phyloP scores from a whole-genome alignment of 164 flowering plant genomes.

The Litsea cubeba region DNA sequence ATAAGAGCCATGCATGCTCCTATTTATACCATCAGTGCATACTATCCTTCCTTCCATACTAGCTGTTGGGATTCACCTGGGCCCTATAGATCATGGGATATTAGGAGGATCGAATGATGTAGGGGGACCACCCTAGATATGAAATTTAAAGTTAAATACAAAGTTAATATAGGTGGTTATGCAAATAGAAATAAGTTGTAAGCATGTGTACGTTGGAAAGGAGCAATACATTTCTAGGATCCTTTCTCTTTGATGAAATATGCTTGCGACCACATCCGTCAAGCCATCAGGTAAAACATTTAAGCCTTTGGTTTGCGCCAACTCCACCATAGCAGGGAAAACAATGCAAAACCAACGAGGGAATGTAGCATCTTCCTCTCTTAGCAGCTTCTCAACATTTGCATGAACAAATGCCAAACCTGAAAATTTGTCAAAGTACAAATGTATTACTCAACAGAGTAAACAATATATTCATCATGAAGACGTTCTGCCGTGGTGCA shows the following conservation, averaged over 20 bases:
- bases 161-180: too few species aligned
- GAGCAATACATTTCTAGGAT: slow-evolving; percentile 27
- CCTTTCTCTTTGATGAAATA: slow-evolving; percentile 16
- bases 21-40: too few species aligned
- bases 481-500: too few species aligned
- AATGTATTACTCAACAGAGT: background rate
- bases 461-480: too few species aligned
- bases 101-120: too few species aligned
- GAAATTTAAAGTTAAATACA: too few species aligned
- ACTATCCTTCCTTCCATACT: too few species aligned
- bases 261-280: background rate
- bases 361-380: background rate
- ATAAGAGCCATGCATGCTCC: too few species aligned
- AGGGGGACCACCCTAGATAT: too few species aligned
- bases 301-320: slow-evolving; percentile 15
- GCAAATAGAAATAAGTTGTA: too few species aligned
- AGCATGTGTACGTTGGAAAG: background rate
- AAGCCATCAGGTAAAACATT: slow-evolving; percentile 8
- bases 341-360: slow-evolving; percentile 38
- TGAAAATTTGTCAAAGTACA: slow-evolving; percentile 5
- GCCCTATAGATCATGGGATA: too few species aligned
- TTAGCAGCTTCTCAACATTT: slow-evolving; percentile 24
- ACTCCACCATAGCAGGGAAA: slow-evolving; percentile 43
- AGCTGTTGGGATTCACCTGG: too few species aligned
- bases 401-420: slow-evolving; percentile 28